Evolutionary conservation across 1,284 basidiomycete species (phyloP), one percentile per base, ranked within the genome.

Genomic region (Pulveroboletus sp.): DNA sequence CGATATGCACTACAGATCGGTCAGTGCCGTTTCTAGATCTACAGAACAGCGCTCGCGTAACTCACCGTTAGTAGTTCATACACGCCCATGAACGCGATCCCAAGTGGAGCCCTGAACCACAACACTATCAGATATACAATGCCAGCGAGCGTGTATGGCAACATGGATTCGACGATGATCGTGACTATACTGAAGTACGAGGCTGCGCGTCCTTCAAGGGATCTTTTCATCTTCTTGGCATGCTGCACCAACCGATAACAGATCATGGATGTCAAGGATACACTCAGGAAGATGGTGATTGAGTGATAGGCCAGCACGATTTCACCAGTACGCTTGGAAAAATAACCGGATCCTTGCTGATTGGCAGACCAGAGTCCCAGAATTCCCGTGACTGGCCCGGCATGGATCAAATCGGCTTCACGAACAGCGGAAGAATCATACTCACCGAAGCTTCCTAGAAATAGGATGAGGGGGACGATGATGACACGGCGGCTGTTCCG

Each of bases 401-500:
- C n/a, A n/a, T 31, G 7, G 29, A 8, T 31, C 29, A 12, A 12
- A 31, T 12, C 8, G 7, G 29, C 29, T 8, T 12, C 12, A 29
- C 51, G 29, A 9, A 36, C 55, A 25, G 22, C 33, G 5, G 25
- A 25, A 7, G 22, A n/a, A 42, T 14, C 22, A n/a, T 17, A 18
- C 54, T 43, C 31, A 62, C 61, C 44, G 3, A 56, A 28, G 2
- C 48, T 60, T 4, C 12, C 20, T 14, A 52, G 15, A 52, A 54
- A 62, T 42, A 64, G 29, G 43, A 48, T 22, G 38, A 36, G 47
- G 15, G 62, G 55, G 20, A 52, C 11, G 15, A 53, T n/a, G 14
- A 58, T 28, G 6, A 43, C 50, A 24, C 35, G 12, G 24, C 28
- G 26, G 29, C 40, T 59, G 24, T 17, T 3, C 55, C 49, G 58